Evolutionary conservation across 179 eudicot species (phyloP).

Genomic region (Beta corolliflora): DNA sequence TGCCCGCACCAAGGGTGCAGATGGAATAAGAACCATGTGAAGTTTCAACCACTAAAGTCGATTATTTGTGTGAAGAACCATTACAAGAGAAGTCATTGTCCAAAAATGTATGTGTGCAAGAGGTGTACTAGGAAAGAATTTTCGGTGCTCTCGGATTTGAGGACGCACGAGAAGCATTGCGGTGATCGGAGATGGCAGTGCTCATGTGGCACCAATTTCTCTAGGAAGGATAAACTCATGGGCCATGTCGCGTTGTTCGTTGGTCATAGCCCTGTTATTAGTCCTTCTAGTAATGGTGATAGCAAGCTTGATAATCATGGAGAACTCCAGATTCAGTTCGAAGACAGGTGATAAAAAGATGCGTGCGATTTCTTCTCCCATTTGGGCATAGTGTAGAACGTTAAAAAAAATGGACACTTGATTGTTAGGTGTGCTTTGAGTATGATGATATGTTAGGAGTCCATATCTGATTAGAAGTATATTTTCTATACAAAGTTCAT

Average conservation of each 20-base stretch:
- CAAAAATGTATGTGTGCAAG: constrained; percentile 77
- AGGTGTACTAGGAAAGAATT: constrained; percentile 75
- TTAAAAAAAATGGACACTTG: background rate
- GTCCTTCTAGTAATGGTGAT: constrained; percentile 13
- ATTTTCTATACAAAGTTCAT: too few relatives aligned
- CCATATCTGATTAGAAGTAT: too few relatives aligned
- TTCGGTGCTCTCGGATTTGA: constrained; percentile 80
- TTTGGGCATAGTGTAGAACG: background rate
- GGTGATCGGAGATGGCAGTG: constrained; percentile 85
- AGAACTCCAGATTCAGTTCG: constrained; percentile 15
- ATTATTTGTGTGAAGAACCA: constrained; percentile 86
- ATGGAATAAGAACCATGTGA: constrained; percentile 67
- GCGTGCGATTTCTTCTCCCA: background rate
- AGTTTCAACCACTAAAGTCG: constrained; percentile 75
- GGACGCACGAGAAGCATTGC: constrained; percentile 85
- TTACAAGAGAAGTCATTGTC: constrained; percentile 92
- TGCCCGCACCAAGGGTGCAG: constrained; percentile 78
- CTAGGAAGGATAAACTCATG: constrained; percentile 84
- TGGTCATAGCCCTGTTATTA: constrained; percentile 55
- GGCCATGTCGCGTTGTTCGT: constrained; percentile 71
- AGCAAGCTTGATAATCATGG: constrained; percentile 15
- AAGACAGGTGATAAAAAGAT: background rate
- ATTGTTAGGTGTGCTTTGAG: background rate
- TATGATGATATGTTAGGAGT: background rate
- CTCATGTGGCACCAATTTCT: constrained; percentile 80